A percentile compares a stretch with the other conserved stretches of the same genome.
Evolutionary conservation across 192 early-diverging fungal species (phyloP).

Genomic region (Podochytrium sp.): DNA sequence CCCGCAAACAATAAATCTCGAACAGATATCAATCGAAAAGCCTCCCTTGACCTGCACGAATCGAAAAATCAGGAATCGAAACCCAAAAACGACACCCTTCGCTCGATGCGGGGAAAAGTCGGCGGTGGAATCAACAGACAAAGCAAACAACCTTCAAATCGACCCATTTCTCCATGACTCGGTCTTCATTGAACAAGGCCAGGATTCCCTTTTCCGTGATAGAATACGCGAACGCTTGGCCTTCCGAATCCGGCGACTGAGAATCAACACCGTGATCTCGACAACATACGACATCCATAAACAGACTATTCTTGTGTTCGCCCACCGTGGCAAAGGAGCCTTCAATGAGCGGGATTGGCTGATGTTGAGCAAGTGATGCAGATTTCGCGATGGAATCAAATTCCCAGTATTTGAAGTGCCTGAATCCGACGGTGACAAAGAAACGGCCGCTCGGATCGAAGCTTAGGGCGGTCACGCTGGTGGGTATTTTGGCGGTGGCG

Average conservation of each 20-base stretch:
- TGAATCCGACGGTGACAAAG: conserved; percentile 75
- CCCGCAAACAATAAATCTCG: conserved; percentile 69
- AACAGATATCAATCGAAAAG: conserved; percentile 64
- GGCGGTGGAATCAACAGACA: neutral
- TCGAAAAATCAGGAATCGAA: neutral
- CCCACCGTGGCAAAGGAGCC: conserved; percentile 70
- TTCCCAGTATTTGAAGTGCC: conserved; percentile 75
- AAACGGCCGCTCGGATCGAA: conserved; percentile 63
- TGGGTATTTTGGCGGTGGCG: no score
- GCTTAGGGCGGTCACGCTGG: conserved; percentile 40
- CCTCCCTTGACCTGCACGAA: conserved; percentile 59
- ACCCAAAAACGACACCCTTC: no score
- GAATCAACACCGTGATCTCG: neutral
- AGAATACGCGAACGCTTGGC: conserved; percentile 60
- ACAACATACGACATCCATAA: conserved; percentile 65
- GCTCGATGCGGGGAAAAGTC: no score
- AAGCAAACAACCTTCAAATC: conserved; percentile 66
- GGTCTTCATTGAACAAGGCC: conserved; percentile 64
- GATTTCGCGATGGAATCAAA: conserved; percentile 49
- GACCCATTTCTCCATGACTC: conserved; percentile 81
- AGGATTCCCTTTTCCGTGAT: conserved; percentile 71
- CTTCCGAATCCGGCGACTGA: neutral
- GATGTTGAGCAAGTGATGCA: neutral
- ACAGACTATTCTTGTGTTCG: conserved; percentile 68
- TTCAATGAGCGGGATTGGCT: conserved; percentile 49